Evolutionary conservation across 2,329 filamentous ascomycete genomes (phyloP).

Genomic region (Aspergillus spinulosporus): DNA sequence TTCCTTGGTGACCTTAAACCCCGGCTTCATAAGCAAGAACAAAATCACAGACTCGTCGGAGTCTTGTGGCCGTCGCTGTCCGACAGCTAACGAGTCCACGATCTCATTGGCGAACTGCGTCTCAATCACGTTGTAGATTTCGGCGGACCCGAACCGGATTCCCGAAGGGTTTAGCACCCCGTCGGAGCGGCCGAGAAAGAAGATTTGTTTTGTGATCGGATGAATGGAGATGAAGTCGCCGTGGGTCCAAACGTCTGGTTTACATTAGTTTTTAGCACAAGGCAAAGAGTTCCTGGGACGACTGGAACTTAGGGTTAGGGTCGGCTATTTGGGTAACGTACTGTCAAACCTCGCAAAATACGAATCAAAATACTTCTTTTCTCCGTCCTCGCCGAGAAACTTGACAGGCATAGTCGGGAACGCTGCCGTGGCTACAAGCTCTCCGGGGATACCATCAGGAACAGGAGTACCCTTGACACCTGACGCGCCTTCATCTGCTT

Average conservation of each 20-base stretch:
- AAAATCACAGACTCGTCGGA: constrained; percentile 60
- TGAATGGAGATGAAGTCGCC: constrained; percentile 76
- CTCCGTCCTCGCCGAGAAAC: constrained; percentile 58
- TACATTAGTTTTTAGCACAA: neutral
- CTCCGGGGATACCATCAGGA: constrained; percentile 67
- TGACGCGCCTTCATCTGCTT: constrained; percentile 42
- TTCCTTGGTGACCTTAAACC: constrained; percentile 56
- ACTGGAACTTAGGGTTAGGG: neutral
- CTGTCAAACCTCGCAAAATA: constrained; percentile 62
- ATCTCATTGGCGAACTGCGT: constrained; percentile 61
- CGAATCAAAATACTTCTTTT: constrained; percentile 54
- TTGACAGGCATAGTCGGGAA: constrained; percentile 76
- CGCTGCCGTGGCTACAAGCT: constrained; percentile 67
- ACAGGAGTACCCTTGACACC: constrained; percentile 53
- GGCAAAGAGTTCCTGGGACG: neutral
- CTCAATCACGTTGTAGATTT: constrained; percentile 72
- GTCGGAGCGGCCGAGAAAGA: constrained; percentile 52
- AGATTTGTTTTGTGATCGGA: constrained; percentile 60
- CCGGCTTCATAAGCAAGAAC: constrained; percentile 62
- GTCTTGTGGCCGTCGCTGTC: constrained; percentile 66
- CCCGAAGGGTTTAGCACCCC: constrained; percentile 79
- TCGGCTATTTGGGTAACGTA: no score
- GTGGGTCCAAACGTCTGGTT: constrained; percentile 58
- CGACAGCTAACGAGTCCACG: constrained; percentile 75
- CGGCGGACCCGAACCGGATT: constrained; percentile 77